Evolutionary conservation across 306 rosid species (phyloP).

Genomic region (Pachyrhizus erosus): DNA sequence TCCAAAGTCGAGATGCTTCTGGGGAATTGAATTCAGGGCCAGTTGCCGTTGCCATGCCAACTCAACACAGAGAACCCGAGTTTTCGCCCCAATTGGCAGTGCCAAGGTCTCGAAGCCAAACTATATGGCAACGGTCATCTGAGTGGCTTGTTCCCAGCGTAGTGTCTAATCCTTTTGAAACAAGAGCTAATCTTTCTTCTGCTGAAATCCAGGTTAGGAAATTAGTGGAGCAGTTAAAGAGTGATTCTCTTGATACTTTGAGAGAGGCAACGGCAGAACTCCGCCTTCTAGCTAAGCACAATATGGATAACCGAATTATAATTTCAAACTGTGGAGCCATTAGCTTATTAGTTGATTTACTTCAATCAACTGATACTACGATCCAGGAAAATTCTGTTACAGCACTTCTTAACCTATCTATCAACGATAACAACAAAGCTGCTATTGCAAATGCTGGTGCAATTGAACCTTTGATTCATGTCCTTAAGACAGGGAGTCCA

Average conservation of each 20-base stretch:
- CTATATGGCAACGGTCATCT: constrained; percentile 53
- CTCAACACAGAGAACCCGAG: constrained; percentile 54
- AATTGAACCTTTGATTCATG: constrained; percentile 79
- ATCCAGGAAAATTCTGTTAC: constrained; percentile 87
- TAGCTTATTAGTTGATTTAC: constrained; percentile 62
- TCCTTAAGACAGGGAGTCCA: constrained; percentile 73
- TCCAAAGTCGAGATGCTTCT: constrained; percentile 57
- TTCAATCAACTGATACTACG: constrained; percentile 58
- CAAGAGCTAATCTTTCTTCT: constrained; percentile 59
- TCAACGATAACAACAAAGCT: constrained; percentile 70
- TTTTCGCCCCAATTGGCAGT: constrained; percentile 44
- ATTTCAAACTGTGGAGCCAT: constrained; percentile 78
- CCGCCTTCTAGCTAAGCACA: constrained; percentile 74
- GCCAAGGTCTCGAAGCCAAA: constrained; percentile 51
- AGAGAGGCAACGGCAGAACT: constrained; percentile 69
- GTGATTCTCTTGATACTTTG: constrained; percentile 58
- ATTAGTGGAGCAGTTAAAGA: constrained; percentile 63
- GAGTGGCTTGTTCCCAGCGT: constrained; percentile 56
- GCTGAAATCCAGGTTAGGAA: constrained; percentile 63
- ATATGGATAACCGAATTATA: constrained; percentile 74
- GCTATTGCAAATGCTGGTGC: constrained; percentile 75
- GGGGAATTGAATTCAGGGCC: constrained; percentile 59
- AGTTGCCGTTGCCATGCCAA: constrained; percentile 39
- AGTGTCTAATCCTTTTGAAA: constrained; percentile 49
- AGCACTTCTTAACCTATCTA: constrained; percentile 83